Conservation (phyloP, 306 rosid species). For the Ammopiptanthus mongolicus region DNA sequence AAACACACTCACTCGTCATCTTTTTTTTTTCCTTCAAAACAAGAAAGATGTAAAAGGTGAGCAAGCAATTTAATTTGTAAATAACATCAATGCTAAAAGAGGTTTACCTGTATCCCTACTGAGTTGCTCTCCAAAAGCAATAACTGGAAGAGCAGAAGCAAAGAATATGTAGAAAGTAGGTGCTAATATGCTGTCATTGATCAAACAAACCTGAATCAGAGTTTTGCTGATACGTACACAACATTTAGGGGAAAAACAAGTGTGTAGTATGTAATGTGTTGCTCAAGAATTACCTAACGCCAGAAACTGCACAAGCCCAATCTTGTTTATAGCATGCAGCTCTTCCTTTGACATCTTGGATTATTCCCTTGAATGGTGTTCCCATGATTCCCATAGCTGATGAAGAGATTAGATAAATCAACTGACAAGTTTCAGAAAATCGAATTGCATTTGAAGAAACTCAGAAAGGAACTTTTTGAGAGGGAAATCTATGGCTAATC, state of each 20-base stretch:
- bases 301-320: slow-evolving; percentile 58
- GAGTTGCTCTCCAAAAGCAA: slow-evolving; percentile 87
- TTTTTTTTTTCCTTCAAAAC: too few species aligned
- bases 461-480: not conserved
- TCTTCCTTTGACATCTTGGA: slow-evolving; percentile 71
- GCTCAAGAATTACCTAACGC: slow-evolving; percentile 42
- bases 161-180: slow-evolving; percentile 87
- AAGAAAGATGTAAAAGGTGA: too few species aligned
- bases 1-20: too few species aligned
- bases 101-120: slow-evolving; percentile 66
- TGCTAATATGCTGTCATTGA: slow-evolving; percentile 63
- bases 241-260: not conserved
- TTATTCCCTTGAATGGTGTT: slow-evolving; percentile 56
- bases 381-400: slow-evolving; percentile 40
- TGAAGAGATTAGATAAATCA: slow-evolving; percentile 13
- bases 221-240: not conserved
- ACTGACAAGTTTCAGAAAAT: not conserved
- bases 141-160: slow-evolving; percentile 92
- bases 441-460: slow-evolving; percentile 6
- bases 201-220: not conserved
- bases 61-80: not conserved
- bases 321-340: slow-evolving; percentile 68
- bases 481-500: not conserved
- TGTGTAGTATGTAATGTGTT: not conserved
- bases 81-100: not conserved